Evolutionary conservation across 2,329 filamentous ascomycete genomes (phyloP).

Genomic region (Trichophyton equinum): DNA sequence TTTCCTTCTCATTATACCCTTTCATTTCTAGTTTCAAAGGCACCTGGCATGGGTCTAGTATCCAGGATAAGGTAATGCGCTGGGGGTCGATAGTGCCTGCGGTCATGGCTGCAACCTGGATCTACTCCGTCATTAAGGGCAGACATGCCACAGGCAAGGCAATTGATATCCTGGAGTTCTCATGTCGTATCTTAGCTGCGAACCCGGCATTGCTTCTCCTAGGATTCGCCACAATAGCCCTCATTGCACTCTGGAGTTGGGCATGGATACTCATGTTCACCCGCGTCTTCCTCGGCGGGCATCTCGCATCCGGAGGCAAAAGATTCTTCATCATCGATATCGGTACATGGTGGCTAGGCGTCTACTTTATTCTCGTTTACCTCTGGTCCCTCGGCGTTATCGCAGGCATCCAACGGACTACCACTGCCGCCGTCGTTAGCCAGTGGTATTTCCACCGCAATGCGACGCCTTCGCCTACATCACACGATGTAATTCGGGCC

Average conservation of each 20-base stretch:
- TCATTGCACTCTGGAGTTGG: slow-evolving; percentile 86
- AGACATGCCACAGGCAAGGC: slow-evolving; percentile 71
- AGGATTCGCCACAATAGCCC: slow-evolving; percentile 63
- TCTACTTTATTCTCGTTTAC: slow-evolving; percentile 84
- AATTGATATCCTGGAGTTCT: slow-evolving; percentile 82
- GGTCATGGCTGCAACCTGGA: slow-evolving; percentile 61
- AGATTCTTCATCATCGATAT: slow-evolving; percentile 67
- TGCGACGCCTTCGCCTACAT: slow-evolving; percentile 61
- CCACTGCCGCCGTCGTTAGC: slow-evolving; percentile 86
- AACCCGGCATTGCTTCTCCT: slow-evolving; percentile 72
- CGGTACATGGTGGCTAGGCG: slow-evolving; percentile 90
- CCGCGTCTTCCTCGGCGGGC: slow-evolving; percentile 83
- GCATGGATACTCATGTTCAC: slow-evolving; percentile 95
- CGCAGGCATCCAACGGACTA: slow-evolving; percentile 76
- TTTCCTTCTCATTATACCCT: slow-evolving; percentile 83
- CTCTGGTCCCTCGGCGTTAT: slow-evolving; percentile 87
- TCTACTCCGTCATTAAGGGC: slow-evolving; percentile 69
- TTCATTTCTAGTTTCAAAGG: slow-evolving; percentile 82
- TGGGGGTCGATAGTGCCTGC: slow-evolving; percentile 71
- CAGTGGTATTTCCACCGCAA: slow-evolving; percentile 99
- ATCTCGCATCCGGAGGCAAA: slow-evolving; percentile 47
- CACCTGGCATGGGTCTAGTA: slow-evolving; percentile 54
- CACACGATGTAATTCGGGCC: slow-evolving; percentile 67
- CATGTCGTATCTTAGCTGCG: slow-evolving; percentile 71
- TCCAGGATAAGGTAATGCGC: slow-evolving; percentile 85